A percentile compares a stretch with the other conserved stretches of the same genome.
Evolutionary conservation across 108 stramenopile species (phyloP).

Genomic region (Cylindrotheca fusiformis): DNA sequence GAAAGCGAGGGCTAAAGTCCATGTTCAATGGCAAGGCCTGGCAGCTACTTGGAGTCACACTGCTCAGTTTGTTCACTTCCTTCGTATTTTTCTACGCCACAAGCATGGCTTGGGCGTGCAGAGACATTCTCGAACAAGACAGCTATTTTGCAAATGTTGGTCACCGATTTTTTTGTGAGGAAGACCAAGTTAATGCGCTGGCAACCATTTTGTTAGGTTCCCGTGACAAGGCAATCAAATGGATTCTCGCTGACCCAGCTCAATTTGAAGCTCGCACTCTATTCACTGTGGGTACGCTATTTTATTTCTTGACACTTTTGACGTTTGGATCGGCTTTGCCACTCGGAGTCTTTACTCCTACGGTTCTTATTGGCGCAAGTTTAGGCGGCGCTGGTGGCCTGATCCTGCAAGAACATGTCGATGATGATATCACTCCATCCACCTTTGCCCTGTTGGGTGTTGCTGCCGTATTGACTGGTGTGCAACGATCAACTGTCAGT

Average conservation of each 20-base stretch:
- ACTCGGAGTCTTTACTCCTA: slow-evolving; percentile 56
- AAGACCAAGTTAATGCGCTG: slow-evolving; percentile 48
- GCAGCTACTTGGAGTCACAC: slow-evolving; percentile 22
- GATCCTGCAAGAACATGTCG: slow-evolving; percentile 28
- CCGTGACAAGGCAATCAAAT: slow-evolving; percentile 44
- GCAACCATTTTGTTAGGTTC: slow-evolving; percentile 54
- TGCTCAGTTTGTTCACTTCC: slow-evolving; percentile 38
- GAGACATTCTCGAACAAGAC: not conserved
- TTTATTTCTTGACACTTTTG: slow-evolving; percentile 39
- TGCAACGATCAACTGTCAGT: slow-evolving; percentile 57
- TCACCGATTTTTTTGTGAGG: slow-evolving; percentile 45
- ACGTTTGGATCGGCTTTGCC: slow-evolving; percentile 48
- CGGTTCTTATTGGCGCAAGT: slow-evolving; percentile 42
- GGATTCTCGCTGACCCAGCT: slow-evolving; percentile 43
- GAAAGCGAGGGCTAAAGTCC: slow-evolving; percentile 3
- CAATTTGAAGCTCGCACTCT: slow-evolving; percentile 41
- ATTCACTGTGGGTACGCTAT: slow-evolving; percentile 30
- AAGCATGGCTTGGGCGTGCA: slow-evolving; percentile 24
- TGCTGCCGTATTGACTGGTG: slow-evolving; percentile 55
- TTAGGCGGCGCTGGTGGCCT: slow-evolving; percentile 52
- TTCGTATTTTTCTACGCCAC: slow-evolving; percentile 31
- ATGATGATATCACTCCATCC: slow-evolving; percentile 19
- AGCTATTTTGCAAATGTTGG: not conserved
- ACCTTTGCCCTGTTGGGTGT: slow-evolving; percentile 58
- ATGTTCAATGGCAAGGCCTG: not conserved